Base-by-base conservation (phyloP, 495 filamentous ascomycete species). In the Chaetomium fimeti region DNA sequence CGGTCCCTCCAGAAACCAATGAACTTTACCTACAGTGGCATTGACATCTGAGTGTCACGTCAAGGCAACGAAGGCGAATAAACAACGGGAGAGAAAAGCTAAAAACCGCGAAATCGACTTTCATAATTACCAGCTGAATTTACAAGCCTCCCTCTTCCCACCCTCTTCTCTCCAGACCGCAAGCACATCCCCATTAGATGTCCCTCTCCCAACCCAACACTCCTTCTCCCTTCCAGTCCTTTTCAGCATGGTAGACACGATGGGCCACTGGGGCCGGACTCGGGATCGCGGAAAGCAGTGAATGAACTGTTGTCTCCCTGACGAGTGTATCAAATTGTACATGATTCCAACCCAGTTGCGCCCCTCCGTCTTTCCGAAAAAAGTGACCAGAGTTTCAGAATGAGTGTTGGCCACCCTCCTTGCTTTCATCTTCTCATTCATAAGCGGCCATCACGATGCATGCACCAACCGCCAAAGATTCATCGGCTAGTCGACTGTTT, bases 401-500 rank as follows among this genome's bases (percentile, higher is more conserved):
- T 71, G 72, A 74, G 69, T 68, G 66, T 71, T 66, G 69, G 65
- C 67, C 59, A 61, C 65, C 59, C 55, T 57, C 29, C 62, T 53
- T 56, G 49, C 57, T 51, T 64, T 65, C 65, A 63, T 63, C 61
- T 66, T 67, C 58, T 65, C 64, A 67, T 64, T 67, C 68, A 58
- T 67, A 59, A 67, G 63, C 59, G 68, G 60, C 69, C 70, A 72
- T 78, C 72, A 76, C 74, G 69, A 68, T 70, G 73, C 68, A 73
- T 70, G 68, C 66, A 73, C 62, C 69, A 74, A 75, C 74, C 72
- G 75, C 71, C 60, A 70, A 72, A 72, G 47, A 69, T 68, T 78
- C 74, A 77, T 76, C 72, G 74, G 77, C 72, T 73, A 76, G 77
- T 81, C 77, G 78, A 76, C 76, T 81, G 76, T 74, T 77, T 80